These are phyloP conservation scores for Echinosphaeria canescens DNA, from an alignment of 2,329 filamentous ascomycete species.

Conservation along the genomic window DNA sequence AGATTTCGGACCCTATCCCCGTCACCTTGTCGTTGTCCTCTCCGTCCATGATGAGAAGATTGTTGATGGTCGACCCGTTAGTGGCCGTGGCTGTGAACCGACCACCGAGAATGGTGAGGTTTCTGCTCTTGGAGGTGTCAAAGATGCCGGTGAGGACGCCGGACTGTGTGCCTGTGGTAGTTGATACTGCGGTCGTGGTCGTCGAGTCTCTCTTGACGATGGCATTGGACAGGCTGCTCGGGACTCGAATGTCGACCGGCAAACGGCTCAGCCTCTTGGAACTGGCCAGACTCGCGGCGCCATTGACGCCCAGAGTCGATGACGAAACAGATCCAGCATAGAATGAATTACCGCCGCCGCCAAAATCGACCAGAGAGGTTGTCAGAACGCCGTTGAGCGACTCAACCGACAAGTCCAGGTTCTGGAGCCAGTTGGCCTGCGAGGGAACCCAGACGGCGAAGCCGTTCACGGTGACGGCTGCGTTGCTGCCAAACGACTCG, in stretches of 20 bases:
- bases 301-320: slow-evolving; percentile 49
- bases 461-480: slow-evolving; percentile 40
- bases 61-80: slow-evolving; percentile 52
- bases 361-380: slow-evolving; percentile 41
- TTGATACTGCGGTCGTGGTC: neutral
- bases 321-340: slow-evolving; percentile 73
- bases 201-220: slow-evolving; percentile 19
- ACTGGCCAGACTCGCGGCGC: slow-evolving; percentile 38
- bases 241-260: slow-evolving; percentile 29
- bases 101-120: slow-evolving; percentile 74
- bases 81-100: slow-evolving; percentile 55
- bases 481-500: slow-evolving; percentile 40
- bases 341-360: slow-evolving; percentile 34
- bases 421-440: slow-evolving; percentile 67
- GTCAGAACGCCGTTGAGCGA: slow-evolving; percentile 53
- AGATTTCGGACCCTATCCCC: slow-evolving; percentile 45
- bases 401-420: slow-evolving; percentile 42
- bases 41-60: slow-evolving; percentile 65
- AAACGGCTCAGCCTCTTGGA: slow-evolving; percentile 21
- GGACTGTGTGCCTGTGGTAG: slow-evolving; percentile 23
- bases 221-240: slow-evolving; percentile 8
- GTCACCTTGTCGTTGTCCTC: slow-evolving; percentile 42
- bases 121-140: slow-evolving; percentile 45
- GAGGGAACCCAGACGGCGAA: slow-evolving; percentile 90
- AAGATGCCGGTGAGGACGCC: slow-evolving; percentile 67